phyloP scores from a whole-genome alignment of 2,329 filamentous ascomycete species.

The Ophiostoma fasciatum region DNA sequence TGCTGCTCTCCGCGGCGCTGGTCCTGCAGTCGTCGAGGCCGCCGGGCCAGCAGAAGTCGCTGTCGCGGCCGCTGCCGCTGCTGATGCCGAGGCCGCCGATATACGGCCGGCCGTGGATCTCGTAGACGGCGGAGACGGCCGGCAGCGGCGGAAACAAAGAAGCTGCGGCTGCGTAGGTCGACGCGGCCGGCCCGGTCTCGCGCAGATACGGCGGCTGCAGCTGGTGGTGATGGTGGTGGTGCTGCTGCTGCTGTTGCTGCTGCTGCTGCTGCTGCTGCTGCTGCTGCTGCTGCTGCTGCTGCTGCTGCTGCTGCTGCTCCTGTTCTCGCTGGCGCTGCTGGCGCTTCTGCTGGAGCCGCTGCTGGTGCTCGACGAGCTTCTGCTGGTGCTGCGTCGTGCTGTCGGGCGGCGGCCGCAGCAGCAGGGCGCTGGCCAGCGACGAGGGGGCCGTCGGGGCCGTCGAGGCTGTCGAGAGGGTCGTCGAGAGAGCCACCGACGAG shows the following conservation, averaged over 20 bases:
- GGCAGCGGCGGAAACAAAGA: constrained; percentile 32
- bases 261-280: constrained; percentile 28
- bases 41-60: constrained; percentile 8
- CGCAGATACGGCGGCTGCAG: constrained; percentile 44
- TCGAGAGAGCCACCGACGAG: too few relatives aligned
- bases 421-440: neutral
- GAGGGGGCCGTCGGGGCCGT: too few relatives aligned
- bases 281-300: neutral
- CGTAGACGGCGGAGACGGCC: too few relatives aligned
- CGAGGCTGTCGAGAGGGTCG: too few relatives aligned
- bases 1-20: too few relatives aligned
- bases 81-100: constrained; percentile 34
- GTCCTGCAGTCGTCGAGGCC: constrained; percentile 1
- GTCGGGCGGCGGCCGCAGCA: constrained; percentile 15
- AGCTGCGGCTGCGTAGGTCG: too few relatives aligned
- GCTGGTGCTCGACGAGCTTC: constrained; percentile 27
- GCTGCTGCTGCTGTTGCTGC: constrained; percentile 21
- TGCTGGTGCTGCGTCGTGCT: too few relatives aligned
- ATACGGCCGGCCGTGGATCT: too few relatives aligned
- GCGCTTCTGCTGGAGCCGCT: constrained; percentile 22
- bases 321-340: neutral
- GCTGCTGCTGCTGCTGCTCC: too few relatives aligned
- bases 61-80: constrained; percentile 13
- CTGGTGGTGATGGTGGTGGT: constrained; percentile 31
- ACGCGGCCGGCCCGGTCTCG: constrained; percentile 40